Conservation (phyloP, 768 basidiomycete species). For the Mycena crocata region DNA sequence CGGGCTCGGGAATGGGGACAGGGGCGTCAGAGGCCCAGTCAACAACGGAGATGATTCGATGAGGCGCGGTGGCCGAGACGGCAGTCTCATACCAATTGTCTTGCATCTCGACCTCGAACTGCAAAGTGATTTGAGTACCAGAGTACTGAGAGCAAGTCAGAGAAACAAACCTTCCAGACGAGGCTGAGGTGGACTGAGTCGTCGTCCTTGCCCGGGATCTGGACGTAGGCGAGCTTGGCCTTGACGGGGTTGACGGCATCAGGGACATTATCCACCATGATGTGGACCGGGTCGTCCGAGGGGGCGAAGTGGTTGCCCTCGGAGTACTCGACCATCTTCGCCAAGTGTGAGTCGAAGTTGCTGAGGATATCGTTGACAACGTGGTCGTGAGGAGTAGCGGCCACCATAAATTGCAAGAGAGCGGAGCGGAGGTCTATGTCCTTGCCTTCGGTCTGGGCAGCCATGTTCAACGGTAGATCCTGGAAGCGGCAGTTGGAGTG, state of each 20-base stretch:
- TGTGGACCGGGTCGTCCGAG: constrained; percentile 50
- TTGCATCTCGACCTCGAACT: constrained; percentile 93
- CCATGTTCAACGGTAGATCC: constrained; percentile 52
- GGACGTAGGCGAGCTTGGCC: constrained; percentile 82
- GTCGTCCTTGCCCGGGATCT: constrained; percentile 73
- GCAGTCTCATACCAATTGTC: constrained; percentile 97
- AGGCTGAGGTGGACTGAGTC: constrained; percentile 71
- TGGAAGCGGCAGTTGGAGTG: constrained; percentile 69
- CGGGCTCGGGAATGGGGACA: constrained; percentile 52
- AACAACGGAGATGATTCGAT: constrained; percentile 87
- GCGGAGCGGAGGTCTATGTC: constrained; percentile 63
- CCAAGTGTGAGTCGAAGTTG: constrained; percentile 62
- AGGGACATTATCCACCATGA: constrained; percentile 71
- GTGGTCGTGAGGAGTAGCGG: constrained; percentile 68
- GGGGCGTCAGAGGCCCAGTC: constrained; percentile 94
- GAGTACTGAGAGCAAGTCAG: background rate
- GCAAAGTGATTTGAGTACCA: background rate
- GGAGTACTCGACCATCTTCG: constrained; percentile 58
- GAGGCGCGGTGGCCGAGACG: constrained; percentile 78
- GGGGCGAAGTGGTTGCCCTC: constrained; percentile 58
- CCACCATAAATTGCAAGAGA: constrained; percentile 83
- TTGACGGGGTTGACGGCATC: constrained; percentile 86
- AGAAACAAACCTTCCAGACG: constrained; percentile 79
- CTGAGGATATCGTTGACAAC: constrained; percentile 61
- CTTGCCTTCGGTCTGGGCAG: constrained; percentile 36